Conservation (phyloP, 108 stramenopile genomes). For the Aurantiochytrium sp. region DNA sequence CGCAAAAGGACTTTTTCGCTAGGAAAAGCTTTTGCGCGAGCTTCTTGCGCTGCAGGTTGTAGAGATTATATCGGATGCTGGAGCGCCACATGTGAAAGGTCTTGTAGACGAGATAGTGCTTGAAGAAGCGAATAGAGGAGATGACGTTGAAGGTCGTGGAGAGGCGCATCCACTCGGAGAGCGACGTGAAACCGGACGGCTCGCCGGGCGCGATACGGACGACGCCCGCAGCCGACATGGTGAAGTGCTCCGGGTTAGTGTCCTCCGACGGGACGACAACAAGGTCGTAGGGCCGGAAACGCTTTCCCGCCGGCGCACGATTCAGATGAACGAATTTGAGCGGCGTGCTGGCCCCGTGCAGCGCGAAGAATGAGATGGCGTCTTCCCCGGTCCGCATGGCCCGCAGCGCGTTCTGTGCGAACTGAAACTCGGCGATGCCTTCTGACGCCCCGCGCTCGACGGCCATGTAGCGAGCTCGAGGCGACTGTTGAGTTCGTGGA, state of each 20-base stretch:
- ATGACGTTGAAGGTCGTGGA: conserved; percentile 59
- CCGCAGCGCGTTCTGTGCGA: not conserved
- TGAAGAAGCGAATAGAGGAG: conserved; percentile 54
- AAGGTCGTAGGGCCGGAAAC: conserved; percentile 56
- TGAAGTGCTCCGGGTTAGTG: conserved; percentile 49
- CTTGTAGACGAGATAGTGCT: conserved; percentile 43
- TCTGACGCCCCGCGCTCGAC: not conserved
- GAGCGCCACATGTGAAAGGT: conserved; percentile 51
- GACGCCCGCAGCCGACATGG: conserved; percentile 57
- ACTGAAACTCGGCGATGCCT: not conserved
- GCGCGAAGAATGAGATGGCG: conserved; percentile 60
- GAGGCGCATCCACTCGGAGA: conserved; percentile 60
- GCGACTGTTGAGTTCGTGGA: not conserved
- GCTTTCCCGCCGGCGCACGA: not conserved
- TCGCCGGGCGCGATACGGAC: conserved; percentile 53
- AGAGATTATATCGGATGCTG: conserved; percentile 53
- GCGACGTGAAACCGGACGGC: conserved; percentile 57
- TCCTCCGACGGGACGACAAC: conserved; percentile 42
- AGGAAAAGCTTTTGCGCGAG: conserved; percentile 48
- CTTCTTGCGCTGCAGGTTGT: conserved; percentile 44
- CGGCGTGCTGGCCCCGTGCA: conserved; percentile 48
- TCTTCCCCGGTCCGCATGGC: conserved; percentile 50
- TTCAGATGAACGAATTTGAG: conserved; percentile 63
- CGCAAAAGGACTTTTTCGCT: conserved; percentile 48
- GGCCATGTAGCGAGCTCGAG: not conserved